Evolutionary conservation across 306 rosid species (phyloP).

Genomic region (Gynostemma pentaphyllum): DNA sequence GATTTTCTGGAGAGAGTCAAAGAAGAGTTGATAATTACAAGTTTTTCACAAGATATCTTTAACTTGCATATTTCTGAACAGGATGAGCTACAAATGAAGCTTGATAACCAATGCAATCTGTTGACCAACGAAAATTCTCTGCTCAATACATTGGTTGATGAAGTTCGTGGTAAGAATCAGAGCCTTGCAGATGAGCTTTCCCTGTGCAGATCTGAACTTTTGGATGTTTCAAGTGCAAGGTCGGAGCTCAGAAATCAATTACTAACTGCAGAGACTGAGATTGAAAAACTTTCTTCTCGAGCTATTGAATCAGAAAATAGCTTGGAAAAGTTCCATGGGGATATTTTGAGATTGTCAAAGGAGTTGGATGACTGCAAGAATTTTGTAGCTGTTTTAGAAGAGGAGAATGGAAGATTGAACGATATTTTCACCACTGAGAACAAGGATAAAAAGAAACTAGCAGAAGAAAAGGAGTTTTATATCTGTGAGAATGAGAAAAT

Average conservation of each 20-base stretch:
- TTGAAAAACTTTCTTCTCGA: slow-evolving; percentile 48
- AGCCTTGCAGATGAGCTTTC: slow-evolving; percentile 54
- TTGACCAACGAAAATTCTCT: slow-evolving; percentile 41
- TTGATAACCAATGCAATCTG: slow-evolving; percentile 30
- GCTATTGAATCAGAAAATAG: slow-evolving; percentile 39
- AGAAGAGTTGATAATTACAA: slow-evolving; percentile 64
- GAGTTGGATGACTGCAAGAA: slow-evolving; percentile 62
- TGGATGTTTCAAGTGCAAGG: slow-evolving; percentile 32
- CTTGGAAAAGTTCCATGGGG: slow-evolving; percentile 45
- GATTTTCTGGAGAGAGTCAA: slow-evolving; percentile 48
- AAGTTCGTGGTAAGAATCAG: slow-evolving; percentile 46
- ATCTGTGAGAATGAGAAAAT: slow-evolving; percentile 46
- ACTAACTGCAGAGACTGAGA: slow-evolving; percentile 31
- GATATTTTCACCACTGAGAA: slow-evolving; percentile 30
- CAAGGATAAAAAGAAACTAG: slow-evolving; percentile 39
- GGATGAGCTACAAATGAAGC: slow-evolving; percentile 39
- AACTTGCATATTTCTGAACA: slow-evolving; percentile 55
- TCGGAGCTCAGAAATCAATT: slow-evolving; percentile 48
- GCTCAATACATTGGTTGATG: slow-evolving; percentile 33
- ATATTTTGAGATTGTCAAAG: slow-evolving; percentile 31
- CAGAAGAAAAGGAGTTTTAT: slow-evolving; percentile 41
- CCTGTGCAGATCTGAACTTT: slow-evolving; percentile 42
- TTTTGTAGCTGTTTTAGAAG: slow-evolving; percentile 45
- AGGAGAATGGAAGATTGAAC: slow-evolving; percentile 43
- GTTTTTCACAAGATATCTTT: slow-evolving; percentile 43